Conservation (phyloP, 2,329 filamentous ascomycete species). For the Orbilia oligospora region DNA sequence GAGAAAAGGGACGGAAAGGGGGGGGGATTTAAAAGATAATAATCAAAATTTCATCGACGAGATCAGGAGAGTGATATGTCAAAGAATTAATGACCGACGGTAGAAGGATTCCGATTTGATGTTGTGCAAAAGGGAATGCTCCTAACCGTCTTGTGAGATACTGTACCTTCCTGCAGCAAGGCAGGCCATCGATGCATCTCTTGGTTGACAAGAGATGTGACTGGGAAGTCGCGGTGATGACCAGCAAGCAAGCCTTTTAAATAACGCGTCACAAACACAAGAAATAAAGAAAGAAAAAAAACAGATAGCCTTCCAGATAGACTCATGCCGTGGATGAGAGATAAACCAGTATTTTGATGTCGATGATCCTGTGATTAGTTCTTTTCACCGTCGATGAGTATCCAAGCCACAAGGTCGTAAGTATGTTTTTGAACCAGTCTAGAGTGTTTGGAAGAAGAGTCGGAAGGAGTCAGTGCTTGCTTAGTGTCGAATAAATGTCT, state of each 20-base stretch:
- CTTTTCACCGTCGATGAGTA: conserved; percentile 3
- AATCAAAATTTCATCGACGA: conserved; percentile 19
- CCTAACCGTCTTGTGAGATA: conserved; percentile 51
- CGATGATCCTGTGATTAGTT: neutral
- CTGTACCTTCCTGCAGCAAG: conserved; percentile 33
- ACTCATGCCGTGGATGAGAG: neutral
- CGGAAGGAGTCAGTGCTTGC: conserved; percentile 12
- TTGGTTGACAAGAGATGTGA: conserved; percentile 43
- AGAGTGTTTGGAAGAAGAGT: neutral
- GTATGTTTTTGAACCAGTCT: neutral
- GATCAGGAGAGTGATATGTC: conserved; percentile 20
- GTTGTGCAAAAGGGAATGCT: conserved; percentile 59
- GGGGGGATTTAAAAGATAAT: neutral
- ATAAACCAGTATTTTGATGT: neutral
- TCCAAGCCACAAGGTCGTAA: conserved; percentile 3
- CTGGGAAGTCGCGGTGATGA: conserved; percentile 10
- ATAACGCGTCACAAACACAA: conserved; percentile 29
- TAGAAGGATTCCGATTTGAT: conserved; percentile 42
- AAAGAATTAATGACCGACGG: conserved; percentile 37
- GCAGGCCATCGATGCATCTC: conserved; percentile 48
- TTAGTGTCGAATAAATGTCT: conserved; percentile 16
- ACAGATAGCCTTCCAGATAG: neutral
- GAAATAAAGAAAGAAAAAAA: neutral
- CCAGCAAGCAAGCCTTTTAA: conserved; percentile 16
- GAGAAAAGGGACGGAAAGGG: conserved; percentile 26